Evolutionary conservation across 2,329 filamentous ascomycete genomes (phyloP), one percentile per base, ranked within the genome.

Genomic region (Hymenotorrendiella dingleyae): DNA sequence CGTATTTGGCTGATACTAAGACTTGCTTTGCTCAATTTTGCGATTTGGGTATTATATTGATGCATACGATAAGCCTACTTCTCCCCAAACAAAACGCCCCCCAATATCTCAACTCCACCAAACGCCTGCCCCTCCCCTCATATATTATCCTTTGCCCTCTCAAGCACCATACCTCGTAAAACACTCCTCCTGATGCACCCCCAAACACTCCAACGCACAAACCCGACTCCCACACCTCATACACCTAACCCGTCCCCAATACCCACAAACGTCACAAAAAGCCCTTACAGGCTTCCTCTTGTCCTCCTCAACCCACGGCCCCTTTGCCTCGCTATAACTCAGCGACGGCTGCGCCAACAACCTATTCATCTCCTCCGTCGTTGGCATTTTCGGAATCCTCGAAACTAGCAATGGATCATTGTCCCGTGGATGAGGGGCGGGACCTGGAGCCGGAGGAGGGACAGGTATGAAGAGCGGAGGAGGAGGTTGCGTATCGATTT

Each of bases 231-330:
- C 84, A 64, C 86, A 91, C 67, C 84, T 86, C 62, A 82, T 74
- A 65, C 86, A 91, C 62, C 74, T 76, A 34, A 87, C 80, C 29
- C 80, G 69, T 2, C 85, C 86, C 85, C 86, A 90, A 64, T 89
- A 90, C 11, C 86, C 86, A 59, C 86, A 91, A 23, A 88, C 78
- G 59, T 83, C 82, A 64, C 86, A 91, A 62, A 90, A 91, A 26
- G 69, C 67, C 46, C 84, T 70, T 35, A 68, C 67, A 2, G 83
- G 81, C 49, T 79, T 79, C 38, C 28, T 62, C 28, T 43, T 45
- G 46, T 62, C 67, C 27, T 65, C 64, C 7, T 61, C 60, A n/a
- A 55, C 57, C 67, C 67, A 73, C 21, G 53, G 58, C 2, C 70
- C 76, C 40, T 70, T 64, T 28, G 81, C 80, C 53, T 86, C 82